These are phyloP conservation scores for Colletotrichum costaricense DNA, from an alignment of 2,329 filamentous ascomycete species.

Conservation along the genomic window DNA sequence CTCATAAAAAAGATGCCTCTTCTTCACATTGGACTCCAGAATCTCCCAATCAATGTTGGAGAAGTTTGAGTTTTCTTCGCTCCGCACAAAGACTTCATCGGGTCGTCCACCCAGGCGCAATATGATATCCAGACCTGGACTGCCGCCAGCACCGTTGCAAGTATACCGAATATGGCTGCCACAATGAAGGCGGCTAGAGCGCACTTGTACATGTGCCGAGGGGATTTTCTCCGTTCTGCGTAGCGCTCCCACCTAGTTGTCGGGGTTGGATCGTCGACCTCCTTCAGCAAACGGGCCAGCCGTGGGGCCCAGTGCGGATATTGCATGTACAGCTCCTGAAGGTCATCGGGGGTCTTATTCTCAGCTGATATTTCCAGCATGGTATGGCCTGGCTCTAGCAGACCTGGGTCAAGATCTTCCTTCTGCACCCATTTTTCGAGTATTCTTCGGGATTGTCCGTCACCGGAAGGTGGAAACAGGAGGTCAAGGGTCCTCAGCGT, in stretches of 20 bases:
- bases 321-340: background rate
- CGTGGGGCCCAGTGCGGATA: background rate
- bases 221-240: background rate
- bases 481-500: too few species aligned
- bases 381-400: too few species aligned
- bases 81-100: background rate
- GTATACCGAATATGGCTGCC: background rate
- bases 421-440: too few species aligned
- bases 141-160: background rate
- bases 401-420: too few species aligned
- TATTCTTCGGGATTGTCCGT: too few species aligned
- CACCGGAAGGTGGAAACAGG: too few species aligned
- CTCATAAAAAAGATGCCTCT: too few species aligned
- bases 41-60: too few species aligned
- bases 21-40: too few species aligned
- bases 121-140: background rate
- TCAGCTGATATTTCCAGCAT: too few species aligned
- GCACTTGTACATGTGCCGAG: background rate
- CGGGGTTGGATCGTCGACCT: background rate
- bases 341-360: background rate
- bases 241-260: background rate
- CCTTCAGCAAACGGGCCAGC: background rate
- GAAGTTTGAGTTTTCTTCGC: background rate
- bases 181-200: fast-evolving
- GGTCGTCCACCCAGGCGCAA: background rate